Conservation (phyloP, 2,329 filamentous ascomycete species). For the Arthroderma sp. region DNA sequence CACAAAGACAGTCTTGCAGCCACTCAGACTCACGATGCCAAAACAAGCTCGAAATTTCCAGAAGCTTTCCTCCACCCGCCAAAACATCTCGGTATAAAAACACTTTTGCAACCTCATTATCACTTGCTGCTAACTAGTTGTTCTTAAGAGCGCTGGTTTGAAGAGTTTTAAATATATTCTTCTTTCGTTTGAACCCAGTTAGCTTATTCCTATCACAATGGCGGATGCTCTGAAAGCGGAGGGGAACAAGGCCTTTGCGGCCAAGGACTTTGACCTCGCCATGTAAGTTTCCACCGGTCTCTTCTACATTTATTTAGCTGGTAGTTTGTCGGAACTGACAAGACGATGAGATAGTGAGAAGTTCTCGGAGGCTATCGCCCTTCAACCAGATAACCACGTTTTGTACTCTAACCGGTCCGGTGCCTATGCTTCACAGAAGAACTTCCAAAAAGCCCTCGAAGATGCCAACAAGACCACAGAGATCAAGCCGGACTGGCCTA, state of each 20-base stretch:
- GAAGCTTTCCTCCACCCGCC: constrained; percentile 16
- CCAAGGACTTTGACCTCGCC: constrained; percentile 91
- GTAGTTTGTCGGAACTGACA: background rate
- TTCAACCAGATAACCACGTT: constrained; percentile 85
- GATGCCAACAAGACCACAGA: constrained; percentile 90
- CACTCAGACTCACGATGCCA: background rate
- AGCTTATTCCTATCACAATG: constrained; percentile 32
- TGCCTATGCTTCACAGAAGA: constrained; percentile 72
- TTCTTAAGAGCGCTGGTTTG: background rate
- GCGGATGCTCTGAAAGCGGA: constrained; percentile 83
- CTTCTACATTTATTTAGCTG: background rate
- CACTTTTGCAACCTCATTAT: too few species aligned
- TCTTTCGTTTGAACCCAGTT: background rate
- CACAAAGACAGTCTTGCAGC: too few species aligned
- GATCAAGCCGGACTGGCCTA: constrained; percentile 95
- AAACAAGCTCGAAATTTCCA: constrained; percentile 31
- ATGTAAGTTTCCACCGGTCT: constrained; percentile 53
- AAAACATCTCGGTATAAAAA: too few species aligned
- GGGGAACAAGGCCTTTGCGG: constrained; percentile 96
- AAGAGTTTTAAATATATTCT: background rate
- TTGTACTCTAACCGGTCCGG: constrained; percentile 95
- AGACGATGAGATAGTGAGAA: constrained; percentile 53
- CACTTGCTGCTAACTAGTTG: background rate
- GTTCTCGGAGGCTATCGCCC: constrained; percentile 81
- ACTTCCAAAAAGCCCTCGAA: constrained; percentile 70